Percentiles rank a stretch among this genome's conserved stretches.
Conservation (phyloP, 2,329 filamentous ascomycete genomes). For the Microcyclospora tardicrescens region DNA sequence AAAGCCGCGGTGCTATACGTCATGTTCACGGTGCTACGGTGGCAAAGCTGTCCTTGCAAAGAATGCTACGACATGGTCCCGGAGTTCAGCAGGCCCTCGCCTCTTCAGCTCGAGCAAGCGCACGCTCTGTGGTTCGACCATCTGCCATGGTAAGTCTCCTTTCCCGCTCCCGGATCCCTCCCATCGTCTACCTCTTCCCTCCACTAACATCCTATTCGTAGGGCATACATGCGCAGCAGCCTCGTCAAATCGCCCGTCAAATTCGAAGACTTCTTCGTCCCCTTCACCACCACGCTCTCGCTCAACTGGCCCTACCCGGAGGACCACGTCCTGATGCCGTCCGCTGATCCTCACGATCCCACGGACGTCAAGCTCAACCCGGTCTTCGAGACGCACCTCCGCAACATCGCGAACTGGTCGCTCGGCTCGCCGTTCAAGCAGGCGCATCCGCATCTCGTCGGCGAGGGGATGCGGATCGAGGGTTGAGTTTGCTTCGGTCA, state of each 20-base stretch:
- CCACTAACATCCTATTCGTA: conserved; percentile 10
- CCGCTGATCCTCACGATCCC: conserved; percentile 11
- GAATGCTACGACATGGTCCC: conserved; percentile 72
- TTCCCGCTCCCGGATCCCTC: neutral
- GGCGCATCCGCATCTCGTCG: conserved; percentile 19
- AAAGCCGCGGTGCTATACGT: conserved; percentile 69
- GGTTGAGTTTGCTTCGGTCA: too few species aligned
- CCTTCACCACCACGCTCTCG: conserved; percentile 61
- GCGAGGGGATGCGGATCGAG: conserved; percentile 15
- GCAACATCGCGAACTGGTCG: conserved; percentile 68
- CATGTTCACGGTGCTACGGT: conserved; percentile 76
- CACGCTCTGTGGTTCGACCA: conserved; percentile 79
- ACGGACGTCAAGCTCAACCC: conserved; percentile 67
- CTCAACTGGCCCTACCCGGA: conserved; percentile 78
- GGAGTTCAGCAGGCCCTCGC: conserved; percentile 54
- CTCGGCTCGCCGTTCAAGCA: conserved; percentile 43
- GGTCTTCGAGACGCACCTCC: conserved; percentile 69
- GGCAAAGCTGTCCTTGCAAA: conserved; percentile 66
- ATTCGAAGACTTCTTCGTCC: conserved; percentile 74
- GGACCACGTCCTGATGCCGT: conserved; percentile 48
- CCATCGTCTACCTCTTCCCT: neutral
- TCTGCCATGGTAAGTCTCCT: conserved; percentile 48
- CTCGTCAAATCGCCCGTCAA: conserved; percentile 36
- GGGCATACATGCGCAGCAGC: conserved; percentile 58
- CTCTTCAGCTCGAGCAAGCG: conserved; percentile 50